Evolutionary conservation across 2,329 filamentous ascomycete genomes (phyloP).

Genomic region (Helicocarpus griseus): DNA sequence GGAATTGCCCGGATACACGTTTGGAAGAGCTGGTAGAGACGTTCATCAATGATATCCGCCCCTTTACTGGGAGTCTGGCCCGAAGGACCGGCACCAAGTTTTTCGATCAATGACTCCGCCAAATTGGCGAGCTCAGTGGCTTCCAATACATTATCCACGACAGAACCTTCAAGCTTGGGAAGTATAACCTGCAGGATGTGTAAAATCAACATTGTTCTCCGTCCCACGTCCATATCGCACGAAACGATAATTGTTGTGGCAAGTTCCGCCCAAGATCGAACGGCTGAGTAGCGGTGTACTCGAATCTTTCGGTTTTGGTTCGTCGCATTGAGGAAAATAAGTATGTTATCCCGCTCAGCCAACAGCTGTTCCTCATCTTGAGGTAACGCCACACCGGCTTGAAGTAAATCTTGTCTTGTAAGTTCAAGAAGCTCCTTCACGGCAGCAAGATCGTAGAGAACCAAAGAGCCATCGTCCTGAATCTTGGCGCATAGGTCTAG

Average conservation of each 20-base stretch:
- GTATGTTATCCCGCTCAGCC: slow-evolving; percentile 29
- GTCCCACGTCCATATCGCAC: slow-evolving; percentile 65
- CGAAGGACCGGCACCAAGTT: slow-evolving; percentile 28
- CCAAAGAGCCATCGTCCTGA: slow-evolving; percentile 41
- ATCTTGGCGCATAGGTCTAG: slow-evolving; percentile 55
- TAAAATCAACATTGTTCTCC: slow-evolving; percentile 67
- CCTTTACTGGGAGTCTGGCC: slow-evolving; percentile 35
- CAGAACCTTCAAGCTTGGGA: slow-evolving; percentile 72
- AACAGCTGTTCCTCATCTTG: slow-evolving; percentile 33
- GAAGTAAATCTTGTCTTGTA: slow-evolving; percentile 30
- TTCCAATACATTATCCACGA: slow-evolving; percentile 57
- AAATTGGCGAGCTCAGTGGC: slow-evolving; percentile 68
- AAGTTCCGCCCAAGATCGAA: slow-evolving; percentile 77
- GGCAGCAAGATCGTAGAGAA: slow-evolving; percentile 59
- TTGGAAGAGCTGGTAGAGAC: slow-evolving; percentile 85
- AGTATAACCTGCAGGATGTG: slow-evolving; percentile 80
- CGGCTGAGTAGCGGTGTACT: slow-evolving; percentile 51
- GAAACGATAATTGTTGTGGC: slow-evolving; percentile 73
- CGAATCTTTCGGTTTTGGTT: slow-evolving; percentile 31
- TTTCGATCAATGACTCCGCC: slow-evolving; percentile 53
- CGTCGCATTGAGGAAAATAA: slow-evolving; percentile 29
- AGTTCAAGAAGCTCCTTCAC: slow-evolving; percentile 62
- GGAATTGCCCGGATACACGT: slow-evolving; percentile 71
- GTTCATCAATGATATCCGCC: slow-evolving; percentile 69
- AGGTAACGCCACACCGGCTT: slow-evolving; percentile 35